phyloP scores from a whole-genome alignment of 306 rosid genomes.

The Gynostemma pentaphyllum region DNA sequence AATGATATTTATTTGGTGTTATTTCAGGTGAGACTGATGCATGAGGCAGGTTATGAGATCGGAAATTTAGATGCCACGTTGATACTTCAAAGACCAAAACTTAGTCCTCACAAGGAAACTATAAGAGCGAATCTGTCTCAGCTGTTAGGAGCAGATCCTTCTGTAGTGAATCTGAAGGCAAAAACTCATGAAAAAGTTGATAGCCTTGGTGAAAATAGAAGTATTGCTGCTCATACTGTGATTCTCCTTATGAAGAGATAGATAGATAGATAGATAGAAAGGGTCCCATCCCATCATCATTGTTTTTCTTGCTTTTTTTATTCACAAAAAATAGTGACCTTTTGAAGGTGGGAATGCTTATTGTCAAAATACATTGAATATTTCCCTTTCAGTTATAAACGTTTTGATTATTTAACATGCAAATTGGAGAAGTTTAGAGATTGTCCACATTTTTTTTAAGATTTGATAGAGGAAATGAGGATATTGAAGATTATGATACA shows the following conservation, averaged over 20 bases:
- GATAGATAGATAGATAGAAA: too few relatives aligned
- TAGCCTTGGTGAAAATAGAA: slow-evolving; percentile 92
- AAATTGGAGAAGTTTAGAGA: too few relatives aligned
- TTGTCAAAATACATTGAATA: too few relatives aligned
- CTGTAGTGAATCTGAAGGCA: slow-evolving; percentile 84
- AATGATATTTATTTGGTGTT: background rate
- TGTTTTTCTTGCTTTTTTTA: too few relatives aligned
- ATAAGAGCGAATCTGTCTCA: slow-evolving; percentile 77
- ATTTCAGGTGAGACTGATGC: slow-evolving; percentile 76
- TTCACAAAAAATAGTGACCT: too few relatives aligned
- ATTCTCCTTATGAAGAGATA: slow-evolving; percentile 86
- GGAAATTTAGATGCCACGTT: slow-evolving; percentile 89
- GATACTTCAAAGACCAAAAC: slow-evolving; percentile 89
- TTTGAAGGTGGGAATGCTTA: too few relatives aligned
- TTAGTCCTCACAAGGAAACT: slow-evolving; percentile 89
- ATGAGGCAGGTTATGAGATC: slow-evolving; percentile 80
- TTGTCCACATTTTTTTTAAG: too few relatives aligned
- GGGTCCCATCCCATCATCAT: background rate
- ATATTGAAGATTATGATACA: too few relatives aligned
- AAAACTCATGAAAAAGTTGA: slow-evolving; percentile 97
- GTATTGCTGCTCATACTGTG: slow-evolving; percentile 95
- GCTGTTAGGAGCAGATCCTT: slow-evolving; percentile 76
- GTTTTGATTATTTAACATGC: too few relatives aligned
- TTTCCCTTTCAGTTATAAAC: too few relatives aligned
- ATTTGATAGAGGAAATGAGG: too few relatives aligned